Conservation (phyloP, 768 basidiomycete species). For the Hygrocybe coccinea region DNA sequence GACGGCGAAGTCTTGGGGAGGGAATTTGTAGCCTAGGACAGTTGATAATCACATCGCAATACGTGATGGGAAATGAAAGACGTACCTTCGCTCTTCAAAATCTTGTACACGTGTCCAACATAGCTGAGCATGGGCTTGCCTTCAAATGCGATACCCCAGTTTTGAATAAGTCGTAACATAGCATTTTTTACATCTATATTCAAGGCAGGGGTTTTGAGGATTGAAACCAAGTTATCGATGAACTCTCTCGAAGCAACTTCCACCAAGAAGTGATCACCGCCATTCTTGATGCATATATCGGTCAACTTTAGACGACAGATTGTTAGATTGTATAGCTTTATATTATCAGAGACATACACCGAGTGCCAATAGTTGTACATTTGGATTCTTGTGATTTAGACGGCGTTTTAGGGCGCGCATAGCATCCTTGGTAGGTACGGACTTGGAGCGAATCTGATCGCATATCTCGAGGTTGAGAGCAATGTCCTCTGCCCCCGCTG, state of each 20-base stretch:
- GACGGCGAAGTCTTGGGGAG: slow-evolving; percentile 66
- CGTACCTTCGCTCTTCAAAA: slow-evolving; percentile 69
- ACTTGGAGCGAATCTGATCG: slow-evolving; percentile 92
- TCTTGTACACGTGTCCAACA: slow-evolving; percentile 75
- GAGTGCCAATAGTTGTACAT: slow-evolving; percentile 86
- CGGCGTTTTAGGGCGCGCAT: slow-evolving; percentile 85
- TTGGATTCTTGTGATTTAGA: slow-evolving; percentile 91
- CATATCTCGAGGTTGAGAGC: slow-evolving; percentile 93
- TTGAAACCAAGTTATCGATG: slow-evolving; percentile 87
- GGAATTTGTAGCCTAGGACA: slow-evolving; percentile 70
- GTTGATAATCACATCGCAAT: background rate
- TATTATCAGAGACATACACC: slow-evolving; percentile 50
- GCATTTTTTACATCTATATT: slow-evolving; percentile 80
- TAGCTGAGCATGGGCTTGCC: slow-evolving; percentile 70
- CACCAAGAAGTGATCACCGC: slow-evolving; percentile 82
- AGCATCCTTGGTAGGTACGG: slow-evolving; percentile 76
- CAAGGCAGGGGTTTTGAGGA: slow-evolving; percentile 70
- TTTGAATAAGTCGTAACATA: slow-evolving; percentile 78
- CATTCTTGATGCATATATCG: slow-evolving; percentile 94
- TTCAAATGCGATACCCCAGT: slow-evolving; percentile 89
- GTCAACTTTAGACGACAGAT: slow-evolving; percentile 52
- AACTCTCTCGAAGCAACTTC: slow-evolving; percentile 89
- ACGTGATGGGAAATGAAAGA: background rate
- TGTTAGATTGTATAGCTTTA: background rate
- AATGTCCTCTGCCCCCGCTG: slow-evolving; percentile 82